Percentiles rank a stretch among this genome's conserved stretches.
phyloP scores from a whole-genome alignment of 805 yeast genomes.

The Metschnikowia aberdeeniae region DNA sequence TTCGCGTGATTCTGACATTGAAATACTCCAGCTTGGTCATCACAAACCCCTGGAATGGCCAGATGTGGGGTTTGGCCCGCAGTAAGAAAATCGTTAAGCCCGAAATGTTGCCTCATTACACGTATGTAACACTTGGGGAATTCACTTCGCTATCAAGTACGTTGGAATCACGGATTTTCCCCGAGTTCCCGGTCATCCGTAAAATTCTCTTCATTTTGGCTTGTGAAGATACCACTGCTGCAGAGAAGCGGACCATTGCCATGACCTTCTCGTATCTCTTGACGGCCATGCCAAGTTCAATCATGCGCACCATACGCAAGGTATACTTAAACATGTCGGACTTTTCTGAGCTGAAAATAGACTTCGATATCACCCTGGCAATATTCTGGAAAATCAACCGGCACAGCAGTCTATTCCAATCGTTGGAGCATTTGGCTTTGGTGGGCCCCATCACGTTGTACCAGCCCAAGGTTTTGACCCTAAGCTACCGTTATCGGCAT shows the following conservation, averaged over 20 bases:
- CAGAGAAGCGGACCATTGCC: not conserved
- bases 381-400: constrained; percentile 1
- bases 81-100: constrained; percentile 3
- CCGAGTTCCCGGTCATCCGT: constrained; percentile 2
- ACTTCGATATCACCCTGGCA: not conserved
- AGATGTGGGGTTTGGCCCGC: constrained; percentile 4
- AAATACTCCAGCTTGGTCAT: constrained; percentile 5
- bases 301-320: constrained; percentile 3
- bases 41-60: constrained; percentile 7
- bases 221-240: constrained; percentile 1
- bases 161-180: constrained; percentile 1
- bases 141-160: not conserved
- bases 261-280: constrained; percentile 1
- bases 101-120: constrained; percentile 1
- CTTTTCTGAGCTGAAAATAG: not conserved
- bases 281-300: constrained; percentile 1
- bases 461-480: not conserved
- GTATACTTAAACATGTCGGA: constrained; percentile 1
- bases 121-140: constrained; percentile 3
- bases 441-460: constrained; percentile 2
- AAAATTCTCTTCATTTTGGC: constrained; percentile 1
- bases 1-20: constrained; percentile 6
- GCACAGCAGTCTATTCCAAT: not conserved
- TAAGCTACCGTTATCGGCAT: constrained; percentile 1
- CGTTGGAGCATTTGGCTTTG: constrained; percentile 6